Percentiles rank a stretch among this genome's conserved stretches.
Evolutionary conservation across 257 asterid species (phyloP).

Genomic region (Prunella vulgaris): DNA sequence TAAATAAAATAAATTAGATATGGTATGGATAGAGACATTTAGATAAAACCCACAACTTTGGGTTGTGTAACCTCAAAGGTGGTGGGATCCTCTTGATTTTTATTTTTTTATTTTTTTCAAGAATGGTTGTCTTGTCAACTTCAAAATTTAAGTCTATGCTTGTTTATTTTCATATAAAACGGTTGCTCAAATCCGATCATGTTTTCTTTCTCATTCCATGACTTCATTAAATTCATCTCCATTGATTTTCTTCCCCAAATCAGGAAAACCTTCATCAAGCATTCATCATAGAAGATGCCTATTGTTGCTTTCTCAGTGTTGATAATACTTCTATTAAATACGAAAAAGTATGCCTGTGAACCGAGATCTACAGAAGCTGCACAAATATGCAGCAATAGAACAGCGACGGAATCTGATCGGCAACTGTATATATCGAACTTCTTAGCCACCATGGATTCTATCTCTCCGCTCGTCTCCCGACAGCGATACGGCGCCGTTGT

Average conservation of each 20-base stretch:
- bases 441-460: constrained; percentile 47
- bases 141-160: not conserved
- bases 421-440: constrained; percentile 38
- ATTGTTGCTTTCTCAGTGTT: not conserved
- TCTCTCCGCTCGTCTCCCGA: constrained; percentile 29
- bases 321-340: not conserved
- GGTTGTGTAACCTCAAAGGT: no score
- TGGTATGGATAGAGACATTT: no score
- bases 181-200: not conserved
- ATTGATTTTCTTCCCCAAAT: not conserved
- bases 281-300: constrained; percentile 14
- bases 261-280: not conserved
- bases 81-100: no score
- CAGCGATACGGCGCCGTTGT: constrained; percentile 37
- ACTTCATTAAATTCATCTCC: not conserved
- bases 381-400: constrained; percentile 40
- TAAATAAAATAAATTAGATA: no score
- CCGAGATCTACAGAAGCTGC: constrained; percentile 62
- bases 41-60: no score
- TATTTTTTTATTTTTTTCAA: no score
- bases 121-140: no score
- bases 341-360: constrained; percentile 26
- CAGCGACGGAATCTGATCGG: constrained; percentile 39
- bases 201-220: not conserved
- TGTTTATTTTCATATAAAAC: not conserved